A percentile compares a stretch with the other conserved stretches of the same genome.
These are phyloP conservation scores for Metarhizium guizhouense DNA, from an alignment of 2,329 filamentous ascomycete species.

Conservation along the genomic window DNA sequence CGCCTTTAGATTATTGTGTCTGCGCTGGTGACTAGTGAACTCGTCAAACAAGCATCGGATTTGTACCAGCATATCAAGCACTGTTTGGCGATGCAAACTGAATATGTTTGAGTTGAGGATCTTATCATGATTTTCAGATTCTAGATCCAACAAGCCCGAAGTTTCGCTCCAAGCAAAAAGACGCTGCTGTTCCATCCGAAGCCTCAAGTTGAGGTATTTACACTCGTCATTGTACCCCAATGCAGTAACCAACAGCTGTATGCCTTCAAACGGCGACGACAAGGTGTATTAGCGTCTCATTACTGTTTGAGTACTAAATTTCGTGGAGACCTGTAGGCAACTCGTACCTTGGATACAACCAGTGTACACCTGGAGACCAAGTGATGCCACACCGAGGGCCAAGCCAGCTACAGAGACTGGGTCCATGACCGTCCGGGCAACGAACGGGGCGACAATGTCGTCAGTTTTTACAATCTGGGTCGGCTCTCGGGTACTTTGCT, in stretches of 20 bases:
- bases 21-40: slow-evolving; percentile 32
- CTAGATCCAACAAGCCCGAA: slow-evolving; percentile 36
- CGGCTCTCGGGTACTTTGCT: background rate
- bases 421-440: slow-evolving; percentile 24
- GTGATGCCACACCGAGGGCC: slow-evolving; percentile 34
- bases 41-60: slow-evolving; percentile 37
- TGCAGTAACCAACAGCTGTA: slow-evolving; percentile 39
- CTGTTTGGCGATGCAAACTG: slow-evolving; percentile 36
- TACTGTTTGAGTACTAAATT: background rate
- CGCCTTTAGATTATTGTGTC: slow-evolving; percentile 26
- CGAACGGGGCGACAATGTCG: background rate
- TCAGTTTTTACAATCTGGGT: background rate
- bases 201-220: slow-evolving; percentile 36
- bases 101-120: slow-evolving; percentile 38
- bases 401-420: slow-evolving; percentile 33
- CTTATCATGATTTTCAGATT: slow-evolving; percentile 29
- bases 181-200: slow-evolving; percentile 41
- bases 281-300: background rate
- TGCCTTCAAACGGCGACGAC: slow-evolving; percentile 13
- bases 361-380: slow-evolving; percentile 37
- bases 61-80: slow-evolving; percentile 39
- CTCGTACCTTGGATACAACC: slow-evolving; percentile 33
- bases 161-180: slow-evolving; percentile 41
- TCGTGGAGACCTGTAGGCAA: background rate
- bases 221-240: slow-evolving; percentile 37